A percentile compares a stretch with the other conserved stretches of the same genome.
These are phyloP conservation scores for Macrophomina pseudophaseolina DNA, from an alignment of 2,329 filamentous ascomycete genomes.

Conservation along the genomic window DNA sequence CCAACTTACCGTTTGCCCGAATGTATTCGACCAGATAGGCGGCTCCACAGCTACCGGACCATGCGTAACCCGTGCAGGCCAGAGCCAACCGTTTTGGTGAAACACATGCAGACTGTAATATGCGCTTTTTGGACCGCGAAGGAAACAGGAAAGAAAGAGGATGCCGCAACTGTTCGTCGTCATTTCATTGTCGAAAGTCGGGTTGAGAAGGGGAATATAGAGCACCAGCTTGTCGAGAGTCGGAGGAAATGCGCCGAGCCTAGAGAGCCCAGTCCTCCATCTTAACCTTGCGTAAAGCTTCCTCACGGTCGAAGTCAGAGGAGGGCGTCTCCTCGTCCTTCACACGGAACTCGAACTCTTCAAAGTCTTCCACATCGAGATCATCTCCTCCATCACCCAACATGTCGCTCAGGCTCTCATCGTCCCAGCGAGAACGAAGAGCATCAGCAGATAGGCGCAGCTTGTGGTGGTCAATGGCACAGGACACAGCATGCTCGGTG, in stretches of 20 bases:
- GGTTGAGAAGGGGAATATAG: not conserved
- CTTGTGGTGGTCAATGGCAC: slow-evolving; percentile 22
- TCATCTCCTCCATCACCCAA: not conserved
- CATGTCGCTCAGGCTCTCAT: not conserved
- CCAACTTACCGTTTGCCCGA: no score
- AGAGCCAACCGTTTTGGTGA: not conserved
- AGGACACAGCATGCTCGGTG: slow-evolving; percentile 9
- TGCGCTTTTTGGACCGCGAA: not conserved
- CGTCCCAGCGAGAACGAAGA: not conserved
- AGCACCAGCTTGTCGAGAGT: not conserved
- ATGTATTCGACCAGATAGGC: no score
- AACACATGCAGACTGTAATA: not conserved
- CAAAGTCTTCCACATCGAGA: not conserved
- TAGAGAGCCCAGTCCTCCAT: not conserved
- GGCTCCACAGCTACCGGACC: no score
- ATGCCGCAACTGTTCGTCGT: not conserved
- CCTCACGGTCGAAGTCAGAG: not conserved
- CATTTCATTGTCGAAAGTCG: not conserved
- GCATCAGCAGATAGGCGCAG: not conserved
- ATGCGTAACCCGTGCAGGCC: not conserved
- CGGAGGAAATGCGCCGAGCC: not conserved
- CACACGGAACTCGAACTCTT: no score
- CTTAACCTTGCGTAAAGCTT: no score
- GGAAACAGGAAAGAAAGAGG: not conserved
- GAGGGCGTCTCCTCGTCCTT: not conserved